phyloP scores from a whole-genome alignment of 495 filamentous ascomycete genomes.

The Penicillium pancosmium region DNA sequence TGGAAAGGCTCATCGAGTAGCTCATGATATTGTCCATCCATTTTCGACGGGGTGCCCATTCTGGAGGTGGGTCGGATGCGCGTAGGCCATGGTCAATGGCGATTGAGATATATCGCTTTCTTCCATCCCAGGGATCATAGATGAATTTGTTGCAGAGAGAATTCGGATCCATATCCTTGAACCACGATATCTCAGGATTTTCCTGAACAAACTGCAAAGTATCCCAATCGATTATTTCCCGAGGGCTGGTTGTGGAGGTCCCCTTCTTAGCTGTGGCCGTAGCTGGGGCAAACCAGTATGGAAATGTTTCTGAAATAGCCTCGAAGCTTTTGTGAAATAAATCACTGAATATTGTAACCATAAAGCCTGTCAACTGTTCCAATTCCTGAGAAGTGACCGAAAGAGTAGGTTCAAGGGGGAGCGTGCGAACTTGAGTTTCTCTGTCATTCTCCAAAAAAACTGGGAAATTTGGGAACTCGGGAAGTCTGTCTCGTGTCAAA shows the following conservation, averaged over 20 bases:
- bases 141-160: slow-evolving; percentile 67
- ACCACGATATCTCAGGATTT: slow-evolving; percentile 58
- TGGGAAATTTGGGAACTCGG: slow-evolving; percentile 66
- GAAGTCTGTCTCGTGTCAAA: slow-evolving; percentile 67
- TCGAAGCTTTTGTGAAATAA: slow-evolving; percentile 88
- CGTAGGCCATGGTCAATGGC: slow-evolving; percentile 39
- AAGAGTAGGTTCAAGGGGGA: slow-evolving; percentile 42
- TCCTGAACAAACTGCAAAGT: slow-evolving; percentile 54
- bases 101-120: slow-evolving; percentile 50
- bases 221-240: slow-evolving; percentile 67
- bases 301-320: slow-evolving; percentile 60
- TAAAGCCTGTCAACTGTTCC: slow-evolving; percentile 64
- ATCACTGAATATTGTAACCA: slow-evolving; percentile 76
- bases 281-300: slow-evolving; percentile 82
- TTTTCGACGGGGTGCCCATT: slow-evolving; percentile 48
- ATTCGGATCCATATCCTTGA: slow-evolving; percentile 52
- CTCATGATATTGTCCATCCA: slow-evolving; percentile 65
- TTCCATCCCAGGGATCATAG: slow-evolving; percentile 74
- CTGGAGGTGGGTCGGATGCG: slow-evolving; percentile 57
- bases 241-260: neutral
- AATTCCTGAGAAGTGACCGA: slow-evolving; percentile 43
- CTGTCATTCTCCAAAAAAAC: slow-evolving; percentile 68
- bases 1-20: slow-evolving; percentile 63
- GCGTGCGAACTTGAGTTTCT: slow-evolving; percentile 58
- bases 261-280: neutral